Evolutionary conservation across 257 asterid species (phyloP), one percentile per base, ranked within the genome.

Genomic region (Solanum phureja): DNA sequence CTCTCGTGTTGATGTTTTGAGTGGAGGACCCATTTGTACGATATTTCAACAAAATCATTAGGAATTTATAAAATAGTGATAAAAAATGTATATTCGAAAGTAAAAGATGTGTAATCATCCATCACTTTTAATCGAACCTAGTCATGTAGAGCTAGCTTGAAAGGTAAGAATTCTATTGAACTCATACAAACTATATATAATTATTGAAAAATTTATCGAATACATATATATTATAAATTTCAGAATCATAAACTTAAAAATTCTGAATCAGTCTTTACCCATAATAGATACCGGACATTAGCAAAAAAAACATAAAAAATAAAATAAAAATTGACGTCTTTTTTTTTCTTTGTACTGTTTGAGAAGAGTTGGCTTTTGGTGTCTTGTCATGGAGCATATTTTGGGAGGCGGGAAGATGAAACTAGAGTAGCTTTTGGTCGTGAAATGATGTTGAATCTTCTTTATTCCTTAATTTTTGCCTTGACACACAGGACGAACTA

Each of bases 371-470:
- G 31, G 60, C 35, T n/a, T 37, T 79, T 38, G 66, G 38, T 79
- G 85, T 29, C 44, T 29, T 82, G 4, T 82, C 44, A 49, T 49
- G 87, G 85, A 87, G 69, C 72, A 88, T 82, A 89, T 76, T 29
- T 73, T 11, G 76, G n/a, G 52, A 81, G 33, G 27, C n/a, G 33
- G 71, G 37, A 37, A 73, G 85, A 82, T 4, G 42, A 0, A 52
- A 52, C 0, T 52, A 52, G 21, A 46, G 76, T 21, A 37, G 12
- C 86, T 73, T 73, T 84, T 74, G 44, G 76, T 84, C 12, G 42
- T 37, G 62, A 85, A 37, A 42, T 42, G 35, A 31, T 82, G n/a
- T 34, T 84, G 83, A 88, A 85, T 75, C 88, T 85, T 88, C 74
- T 40, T 75, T 76, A 18, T 23, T 35, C 75, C 84, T 42, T 88